Base-by-base conservation (phyloP, 1,139 yeast genomes). In the Zhuliangozyma parablackwelliae region DNA sequence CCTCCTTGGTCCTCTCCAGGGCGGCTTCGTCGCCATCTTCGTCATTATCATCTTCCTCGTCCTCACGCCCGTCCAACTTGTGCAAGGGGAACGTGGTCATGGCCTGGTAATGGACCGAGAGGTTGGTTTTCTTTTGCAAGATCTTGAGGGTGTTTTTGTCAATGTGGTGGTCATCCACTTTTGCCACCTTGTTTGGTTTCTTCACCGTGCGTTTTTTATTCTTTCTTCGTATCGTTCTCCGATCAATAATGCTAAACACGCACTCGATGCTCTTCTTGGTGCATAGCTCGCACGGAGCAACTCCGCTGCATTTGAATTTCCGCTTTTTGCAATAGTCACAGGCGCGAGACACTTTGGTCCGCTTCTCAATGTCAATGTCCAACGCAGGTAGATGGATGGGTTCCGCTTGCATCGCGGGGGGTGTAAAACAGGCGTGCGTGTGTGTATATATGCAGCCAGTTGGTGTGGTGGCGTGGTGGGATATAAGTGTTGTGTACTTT, bases 301-400 rank as follows among this genome's bases (percentile, higher is more conserved):
- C 48, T 6, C 65, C 65, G 29, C 50, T 50, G 42, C 65, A 59
- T 37, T 61, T 67, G 36, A 60, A 63, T 42, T 66, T 66, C 29
- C 69, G 45, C 37, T 57, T 57, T 47, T 64, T 65, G 46, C 72
- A 66, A 29, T 53, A 54, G 39, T 63, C 68, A 48, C 72, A 66
- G 24, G 72, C 72, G 26, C 59, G 51, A 3, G 69, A 62, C 9
- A 62, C 65, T 38, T 59, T 60, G 26, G 57, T 56, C 29, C 63
- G 32, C 43, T 50, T 49, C 13, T 51, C 56, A 11, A 34, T 13
- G 23, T 31, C 44, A 13, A 23, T 26, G 12, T 38, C 41, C 23
- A 21, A 21, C 7, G 23, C 6, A 6, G 6, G 23, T 21, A 21
- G 6, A 21, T 21, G n/a, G n/a, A n/a, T n/a, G n/a, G n/a, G n/a